A percentile compares a stretch with the other conserved stretches of the same genome.
These are phyloP conservation scores for Bipolaris victoriae DNA, from an alignment of 2,329 filamentous ascomycete species.

Conservation along the genomic window DNA sequence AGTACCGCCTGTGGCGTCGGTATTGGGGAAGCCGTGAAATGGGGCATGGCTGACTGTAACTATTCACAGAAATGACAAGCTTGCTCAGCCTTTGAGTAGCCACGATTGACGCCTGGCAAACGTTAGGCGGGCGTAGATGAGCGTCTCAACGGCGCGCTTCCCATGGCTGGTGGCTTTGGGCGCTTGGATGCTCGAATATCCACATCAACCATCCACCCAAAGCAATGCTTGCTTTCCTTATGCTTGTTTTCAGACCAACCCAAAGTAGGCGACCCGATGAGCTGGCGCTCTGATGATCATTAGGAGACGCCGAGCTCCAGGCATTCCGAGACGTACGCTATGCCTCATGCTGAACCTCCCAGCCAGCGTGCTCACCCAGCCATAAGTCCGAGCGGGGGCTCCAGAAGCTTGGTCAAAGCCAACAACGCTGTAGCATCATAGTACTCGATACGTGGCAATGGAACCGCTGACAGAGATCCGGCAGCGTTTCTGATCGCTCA, in stretches of 20 bases:
- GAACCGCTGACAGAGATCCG: constrained; percentile 19
- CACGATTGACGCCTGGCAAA: neutral
- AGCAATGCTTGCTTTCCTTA: constrained; percentile 17
- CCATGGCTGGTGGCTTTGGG: constrained; percentile 6
- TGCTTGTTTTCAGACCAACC: constrained; percentile 27
- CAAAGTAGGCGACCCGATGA: constrained; percentile 28
- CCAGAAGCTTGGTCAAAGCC: constrained; percentile 24
- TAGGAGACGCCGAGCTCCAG: constrained; percentile 23
- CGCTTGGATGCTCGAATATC: constrained; percentile 18
- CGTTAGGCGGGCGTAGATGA: constrained; percentile 4
- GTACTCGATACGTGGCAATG: constrained; percentile 5
- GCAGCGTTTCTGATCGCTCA: constrained; percentile 5
- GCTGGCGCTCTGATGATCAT: constrained; percentile 28
- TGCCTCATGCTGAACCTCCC: constrained; percentile 32
- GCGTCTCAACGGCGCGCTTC: constrained; percentile 19
- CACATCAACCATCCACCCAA: constrained; percentile 24
- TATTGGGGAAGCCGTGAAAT: constrained; percentile 30
- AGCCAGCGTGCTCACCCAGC: constrained; percentile 28
- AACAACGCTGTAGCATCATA: constrained; percentile 26
- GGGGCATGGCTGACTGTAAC: constrained; percentile 22
- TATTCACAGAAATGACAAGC: constrained; percentile 19
- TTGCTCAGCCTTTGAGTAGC: constrained; percentile 17
- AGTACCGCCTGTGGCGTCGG: constrained; percentile 24
- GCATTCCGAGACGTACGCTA: constrained; percentile 30
- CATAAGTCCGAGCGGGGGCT: constrained; percentile 33